These are phyloP conservation scores for Pythium brachiatum DNA, from an alignment of 352 stramenopile species.

Conservation along the genomic window DNA sequence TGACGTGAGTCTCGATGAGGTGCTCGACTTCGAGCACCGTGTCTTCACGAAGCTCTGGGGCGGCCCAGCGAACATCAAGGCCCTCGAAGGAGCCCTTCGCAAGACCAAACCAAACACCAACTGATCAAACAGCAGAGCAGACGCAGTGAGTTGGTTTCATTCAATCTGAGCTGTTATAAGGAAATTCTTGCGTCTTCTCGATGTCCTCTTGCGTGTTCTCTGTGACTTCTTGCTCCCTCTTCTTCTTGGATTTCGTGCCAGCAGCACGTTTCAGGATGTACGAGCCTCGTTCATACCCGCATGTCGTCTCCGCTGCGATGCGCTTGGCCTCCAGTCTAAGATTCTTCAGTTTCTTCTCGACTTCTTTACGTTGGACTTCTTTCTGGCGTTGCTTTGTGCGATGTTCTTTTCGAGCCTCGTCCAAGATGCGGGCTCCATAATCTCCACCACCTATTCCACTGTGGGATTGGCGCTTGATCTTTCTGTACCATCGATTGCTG, in stretches of 20 bases:
- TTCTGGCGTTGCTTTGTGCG: slow-evolving; percentile 1
- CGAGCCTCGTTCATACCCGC: slow-evolving; percentile 41
- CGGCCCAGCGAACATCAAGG: slow-evolving; percentile 68
- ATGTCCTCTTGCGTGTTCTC: background rate
- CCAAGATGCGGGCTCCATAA: slow-evolving; percentile 17
- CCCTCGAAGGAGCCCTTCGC: slow-evolving; percentile 46
- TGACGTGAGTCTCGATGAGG: slow-evolving; percentile 58
- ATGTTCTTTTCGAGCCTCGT: slow-evolving; percentile 10
- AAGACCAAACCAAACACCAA: slow-evolving; percentile 26
- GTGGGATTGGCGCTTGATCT: slow-evolving; percentile 7
- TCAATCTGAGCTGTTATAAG: no score
- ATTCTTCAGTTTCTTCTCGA: slow-evolving; percentile 24
- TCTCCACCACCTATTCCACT: slow-evolving; percentile 3
- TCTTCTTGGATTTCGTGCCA: background rate
- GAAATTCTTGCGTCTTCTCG: background rate
- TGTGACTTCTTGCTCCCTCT: background rate
- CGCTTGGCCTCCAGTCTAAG: slow-evolving; percentile 29
- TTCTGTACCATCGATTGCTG: slow-evolving; percentile 22
- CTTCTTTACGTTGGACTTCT: background rate
- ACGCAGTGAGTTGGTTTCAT: background rate
- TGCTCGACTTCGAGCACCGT: slow-evolving; percentile 58
- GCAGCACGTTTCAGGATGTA: slow-evolving; percentile 32
- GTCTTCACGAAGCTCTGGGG: slow-evolving; percentile 75
- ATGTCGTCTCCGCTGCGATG: slow-evolving; percentile 25
- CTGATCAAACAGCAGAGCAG: background rate